A percentile compares a stretch with the other conserved stretches of the same genome.
Conservation (phyloP, 371 early-diverging fungal species). For the Gilbertella persicaria region DNA sequence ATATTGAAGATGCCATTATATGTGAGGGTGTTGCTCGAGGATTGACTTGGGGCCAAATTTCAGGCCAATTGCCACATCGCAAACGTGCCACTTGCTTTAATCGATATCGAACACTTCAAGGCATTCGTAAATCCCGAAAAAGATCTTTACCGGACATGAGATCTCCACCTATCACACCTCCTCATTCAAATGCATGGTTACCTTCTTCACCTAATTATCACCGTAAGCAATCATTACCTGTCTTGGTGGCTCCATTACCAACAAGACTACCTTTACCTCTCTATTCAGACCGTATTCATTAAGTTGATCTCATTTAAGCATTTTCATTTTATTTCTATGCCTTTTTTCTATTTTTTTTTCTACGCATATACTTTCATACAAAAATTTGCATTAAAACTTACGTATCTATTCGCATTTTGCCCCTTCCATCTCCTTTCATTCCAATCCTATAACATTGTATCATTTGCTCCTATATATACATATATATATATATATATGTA, state of each 20-base stretch:
- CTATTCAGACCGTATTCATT: constrained; percentile 23
- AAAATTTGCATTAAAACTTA: not conserved
- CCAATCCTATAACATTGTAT: too few species aligned
- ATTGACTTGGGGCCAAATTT: constrained; percentile 55
- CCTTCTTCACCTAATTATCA: constrained; percentile 20
- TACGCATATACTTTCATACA: constrained; percentile 1
- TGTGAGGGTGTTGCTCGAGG: constrained; percentile 53
- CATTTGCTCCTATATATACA: constrained; percentile 4
- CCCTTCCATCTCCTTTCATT: constrained; percentile 17
- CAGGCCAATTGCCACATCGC: constrained; percentile 51
- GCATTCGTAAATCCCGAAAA: constrained; percentile 52
- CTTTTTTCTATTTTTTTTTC: not conserved
- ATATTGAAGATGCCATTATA: constrained; percentile 48
- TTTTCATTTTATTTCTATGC: not conserved
- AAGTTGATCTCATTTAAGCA: constrained; percentile 1
- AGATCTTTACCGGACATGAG: constrained; percentile 20
- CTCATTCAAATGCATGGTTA: constrained; percentile 16
- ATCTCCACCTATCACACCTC: constrained; percentile 26
- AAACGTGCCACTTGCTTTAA: constrained; percentile 57
- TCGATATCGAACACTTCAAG: constrained; percentile 50
- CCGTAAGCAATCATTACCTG: constrained; percentile 11
- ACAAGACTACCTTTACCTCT: constrained; percentile 17
- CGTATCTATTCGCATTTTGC: not conserved
- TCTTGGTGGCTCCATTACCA: constrained; percentile 26
- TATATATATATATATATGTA: not conserved